Base-by-base conservation (phyloP, 805 yeast species). In the Lipomyces oligophaga region DNA sequence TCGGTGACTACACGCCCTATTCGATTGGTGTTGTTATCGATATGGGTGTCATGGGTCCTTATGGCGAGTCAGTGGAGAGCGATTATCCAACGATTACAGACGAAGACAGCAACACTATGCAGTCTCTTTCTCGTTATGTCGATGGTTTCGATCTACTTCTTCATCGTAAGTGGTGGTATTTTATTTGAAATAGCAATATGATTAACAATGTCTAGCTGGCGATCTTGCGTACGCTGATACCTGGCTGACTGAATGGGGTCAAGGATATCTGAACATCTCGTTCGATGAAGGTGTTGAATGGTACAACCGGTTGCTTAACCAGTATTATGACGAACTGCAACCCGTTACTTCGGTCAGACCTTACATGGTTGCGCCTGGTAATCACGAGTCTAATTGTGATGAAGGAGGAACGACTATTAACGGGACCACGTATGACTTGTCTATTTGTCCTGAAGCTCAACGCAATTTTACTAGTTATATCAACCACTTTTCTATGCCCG, bases 161-260 rank as follows among this genome's bases (percentile, higher is more conserved):
- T 32, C 55, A 49, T 24, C 55, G 54, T 48, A 41, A 7, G 54
- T 34, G 27, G 16, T 28, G 36, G 20, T 25, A 13, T 16, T 21
- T 11, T 15, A 5, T 10, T 30, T 26, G 18, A 6, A 15, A n/a
- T n/a, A n/a, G n/a, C n/a, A n/a, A n/a, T n/a, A n/a, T n/a, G n/a
- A n/a, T n/a, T n/a, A n/a, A n/a, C n/a, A n/a, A 6, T 2, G 18
- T 26, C 18, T 37, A 39, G 57, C 58, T 7, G 67, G 67, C 31
- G 67, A 63, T 43, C 41, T 63, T 38, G 63, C 62, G 19, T 63
- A 63, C 38, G 63, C 67, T 10, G 67, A 63, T 48, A 42, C 58
- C 25, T 62, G 64, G 63, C 58, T 63, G 33, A 38, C 52, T 33
- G 61, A 58, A 44, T 40, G 37, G 34, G 31, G 45, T 35, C 38